phyloP scores from a whole-genome alignment of 768 basidiomycete species.

The Cystofilobasidium bisporidii region DNA sequence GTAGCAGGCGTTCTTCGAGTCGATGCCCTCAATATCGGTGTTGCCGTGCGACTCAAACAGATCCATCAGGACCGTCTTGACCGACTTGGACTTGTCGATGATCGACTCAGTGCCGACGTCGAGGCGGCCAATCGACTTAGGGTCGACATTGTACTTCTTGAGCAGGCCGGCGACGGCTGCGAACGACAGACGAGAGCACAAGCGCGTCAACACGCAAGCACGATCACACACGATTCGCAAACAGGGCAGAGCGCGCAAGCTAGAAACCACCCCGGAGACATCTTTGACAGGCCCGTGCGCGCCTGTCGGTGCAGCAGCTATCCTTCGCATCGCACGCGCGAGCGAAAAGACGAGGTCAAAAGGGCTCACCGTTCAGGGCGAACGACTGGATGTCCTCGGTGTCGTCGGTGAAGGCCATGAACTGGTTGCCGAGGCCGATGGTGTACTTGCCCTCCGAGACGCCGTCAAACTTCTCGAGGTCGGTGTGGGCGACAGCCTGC shows the following conservation, averaged over 20 bases:
- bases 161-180: constrained; percentile 79
- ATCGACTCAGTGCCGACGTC: constrained; percentile 98
- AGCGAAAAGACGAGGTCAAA: not conserved
- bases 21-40: constrained; percentile 95
- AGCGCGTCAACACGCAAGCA: not conserved
- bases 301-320: too few relatives aligned
- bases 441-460: constrained; percentile 96
- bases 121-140: constrained; percentile 89
- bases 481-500: constrained; percentile 90
- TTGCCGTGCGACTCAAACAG: constrained; percentile 88
- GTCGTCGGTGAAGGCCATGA: constrained; percentile 98
- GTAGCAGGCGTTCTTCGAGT: constrained; percentile 99
- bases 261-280: not conserved
- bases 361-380: constrained; percentile 67
- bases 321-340: not conserved
- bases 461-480: constrained; percentile 86
- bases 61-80: constrained; percentile 97
- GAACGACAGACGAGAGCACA: not conserved
- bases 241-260: too few relatives aligned
- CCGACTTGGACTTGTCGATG: constrained; percentile 98
- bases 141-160: constrained; percentile 90
- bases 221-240: too few relatives aligned
- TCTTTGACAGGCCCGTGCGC: too few relatives aligned
- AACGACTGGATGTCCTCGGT: constrained; percentile 99
- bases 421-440: constrained; percentile 93